Base-by-base conservation (phyloP, 306 rosid species). In the Hippophae rhamnoides region DNA sequence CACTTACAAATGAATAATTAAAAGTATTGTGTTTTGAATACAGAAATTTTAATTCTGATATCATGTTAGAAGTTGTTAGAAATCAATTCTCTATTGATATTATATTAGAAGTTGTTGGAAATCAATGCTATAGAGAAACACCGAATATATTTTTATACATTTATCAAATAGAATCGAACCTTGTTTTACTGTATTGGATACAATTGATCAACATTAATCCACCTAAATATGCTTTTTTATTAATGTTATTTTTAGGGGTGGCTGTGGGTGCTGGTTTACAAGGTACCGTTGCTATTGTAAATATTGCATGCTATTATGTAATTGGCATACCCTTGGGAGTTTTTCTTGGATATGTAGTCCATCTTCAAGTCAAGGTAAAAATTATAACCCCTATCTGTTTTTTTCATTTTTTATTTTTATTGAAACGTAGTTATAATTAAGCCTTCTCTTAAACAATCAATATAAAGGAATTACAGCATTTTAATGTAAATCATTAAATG, bases 201-300 rank as follows among this genome's bases (percentile, higher is more conserved):
- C 14, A 1, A 49, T 10, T 49, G 13, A 12, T 49, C 3, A 12
- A 11, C 11, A 4, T 14, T 48, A 11, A 48, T 13, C 5, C n/a
- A 12, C 2, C 5, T 13, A 13, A 49, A 47, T 13, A 47, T 9
- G 10, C 0, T 7, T 13, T 47, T 47, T 47, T 47, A 7, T 47
- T 47, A 9, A 9, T 9, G 13, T 52, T 13, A 7, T 6, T 3
- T 31, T 9, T 56, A 80, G 86, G 86, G 52, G 89, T 83, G 27
- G 73, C 86, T 46, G 42, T 83, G 52, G 89, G 85, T 72, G 89
- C 89, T 47, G 85, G 89, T 0, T 79, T 83, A 81, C 89, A 80
- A 57, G 75, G 81, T 46, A 25, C 47, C 27, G 86, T 83, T 41
- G 84, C 89, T 61, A 79, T 77, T 31, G 81, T 83, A 5, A 83